phyloP scores from a whole-genome alignment of 768 basidiomycete genomes.

The Collybiopsis confluens region DNA sequence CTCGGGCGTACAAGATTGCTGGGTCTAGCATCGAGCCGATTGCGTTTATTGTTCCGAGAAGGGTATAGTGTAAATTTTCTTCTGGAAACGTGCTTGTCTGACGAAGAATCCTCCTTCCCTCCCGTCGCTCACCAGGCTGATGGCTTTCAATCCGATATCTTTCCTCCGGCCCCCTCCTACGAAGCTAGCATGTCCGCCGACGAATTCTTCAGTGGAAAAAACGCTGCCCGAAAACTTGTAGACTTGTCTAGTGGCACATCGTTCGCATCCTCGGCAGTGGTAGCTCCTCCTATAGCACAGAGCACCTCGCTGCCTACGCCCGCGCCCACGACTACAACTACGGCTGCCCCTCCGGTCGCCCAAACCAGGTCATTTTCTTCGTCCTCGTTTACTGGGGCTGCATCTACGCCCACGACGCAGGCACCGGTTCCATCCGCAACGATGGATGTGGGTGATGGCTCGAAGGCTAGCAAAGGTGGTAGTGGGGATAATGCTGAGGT shows the following conservation, averaged over 20 bases:
- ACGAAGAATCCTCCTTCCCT: not conserved
- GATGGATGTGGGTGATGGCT: not conserved
- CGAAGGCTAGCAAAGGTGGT: not conserved
- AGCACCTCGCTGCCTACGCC: too few species aligned
- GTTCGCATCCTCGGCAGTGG: slow-evolving; percentile 12
- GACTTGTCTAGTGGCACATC: slow-evolving; percentile 64
- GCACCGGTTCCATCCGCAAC: too few species aligned
- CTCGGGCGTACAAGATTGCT: slow-evolving; percentile 86
- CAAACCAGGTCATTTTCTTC: slow-evolving; percentile 4
- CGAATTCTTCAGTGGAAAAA: slow-evolving; percentile 88
- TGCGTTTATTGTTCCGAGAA: slow-evolving; percentile 92
- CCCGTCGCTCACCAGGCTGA: slow-evolving; percentile 54
- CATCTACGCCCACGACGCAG: slow-evolving; percentile 9
- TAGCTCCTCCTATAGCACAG: too few species aligned
- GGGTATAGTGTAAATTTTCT: slow-evolving; percentile 45
- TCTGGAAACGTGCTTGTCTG: too few species aligned
- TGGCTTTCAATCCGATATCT: slow-evolving; percentile 96
- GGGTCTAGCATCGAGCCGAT: slow-evolving; percentile 79
- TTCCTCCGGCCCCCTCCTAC: slow-evolving; percentile 81
- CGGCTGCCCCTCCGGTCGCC: slow-evolving; percentile 3
- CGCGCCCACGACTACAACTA: too few species aligned
- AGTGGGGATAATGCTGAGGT: not conserved
- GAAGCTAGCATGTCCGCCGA: slow-evolving; percentile 77
- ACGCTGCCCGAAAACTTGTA: slow-evolving; percentile 67
- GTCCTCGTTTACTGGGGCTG: too few species aligned